A percentile compares a stretch with the other conserved stretches of the same genome.
Conservation (phyloP, 208 protist genomes). For the Trypanosoma rangeli region DNA sequence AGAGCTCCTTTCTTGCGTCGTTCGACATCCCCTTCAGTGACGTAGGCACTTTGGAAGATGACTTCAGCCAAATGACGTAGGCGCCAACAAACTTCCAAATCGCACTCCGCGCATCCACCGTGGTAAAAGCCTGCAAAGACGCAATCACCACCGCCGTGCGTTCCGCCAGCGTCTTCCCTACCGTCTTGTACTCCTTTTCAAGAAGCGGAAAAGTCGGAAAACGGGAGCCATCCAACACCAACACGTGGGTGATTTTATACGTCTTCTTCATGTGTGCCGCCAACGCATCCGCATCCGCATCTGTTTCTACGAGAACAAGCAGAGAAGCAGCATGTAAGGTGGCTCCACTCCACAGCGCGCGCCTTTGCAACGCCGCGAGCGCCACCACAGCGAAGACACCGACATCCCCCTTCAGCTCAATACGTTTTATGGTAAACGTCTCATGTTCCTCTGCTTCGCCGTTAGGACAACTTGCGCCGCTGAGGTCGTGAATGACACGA, state of each 20-base stretch:
- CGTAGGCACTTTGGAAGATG: neutral
- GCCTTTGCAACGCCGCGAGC: slow-evolving; percentile 37
- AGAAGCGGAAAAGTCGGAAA: slow-evolving; percentile 20
- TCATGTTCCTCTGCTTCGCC: neutral
- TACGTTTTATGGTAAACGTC: slow-evolving; percentile 37
- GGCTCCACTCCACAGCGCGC: neutral
- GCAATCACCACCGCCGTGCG: slow-evolving; percentile 40
- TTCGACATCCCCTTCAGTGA: slow-evolving; percentile 11
- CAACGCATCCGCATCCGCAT: slow-evolving; percentile 26
- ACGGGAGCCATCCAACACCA: slow-evolving; percentile 30
- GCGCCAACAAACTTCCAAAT: slow-evolving; percentile 71
- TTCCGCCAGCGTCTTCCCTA: slow-evolving; percentile 7
- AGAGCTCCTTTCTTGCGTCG: slow-evolving; percentile 11
- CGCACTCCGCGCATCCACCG: slow-evolving; percentile 55
- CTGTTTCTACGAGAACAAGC: slow-evolving; percentile 47
- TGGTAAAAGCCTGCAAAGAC: slow-evolving; percentile 45
- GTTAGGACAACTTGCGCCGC: neutral
- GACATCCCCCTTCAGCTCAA: slow-evolving; percentile 23
- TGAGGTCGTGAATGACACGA: slow-evolving; percentile 28
- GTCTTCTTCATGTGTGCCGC: slow-evolving; percentile 23
- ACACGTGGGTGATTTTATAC: slow-evolving; percentile 31
- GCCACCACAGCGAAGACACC: slow-evolving; percentile 28
- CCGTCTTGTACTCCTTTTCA: slow-evolving; percentile 3
- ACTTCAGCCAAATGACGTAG: slow-evolving; percentile 34
- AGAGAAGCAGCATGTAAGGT: slow-evolving; percentile 21